Conservation (phyloP, 2,329 filamentous ascomycete genomes). For the Diaporthe vexans region DNA sequence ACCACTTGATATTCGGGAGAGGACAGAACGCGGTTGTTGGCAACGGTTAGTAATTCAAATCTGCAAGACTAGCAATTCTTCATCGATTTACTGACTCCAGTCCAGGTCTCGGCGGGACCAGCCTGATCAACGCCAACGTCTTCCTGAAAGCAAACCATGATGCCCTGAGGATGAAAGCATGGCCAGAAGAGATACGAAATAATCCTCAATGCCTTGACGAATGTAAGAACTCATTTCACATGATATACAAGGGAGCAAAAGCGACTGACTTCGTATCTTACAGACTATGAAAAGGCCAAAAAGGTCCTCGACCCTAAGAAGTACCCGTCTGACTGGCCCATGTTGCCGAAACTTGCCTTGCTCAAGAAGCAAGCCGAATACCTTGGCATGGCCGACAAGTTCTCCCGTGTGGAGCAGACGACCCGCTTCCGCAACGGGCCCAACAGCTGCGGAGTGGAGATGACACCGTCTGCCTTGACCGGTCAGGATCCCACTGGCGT, state of each 20-base stretch:
- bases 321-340: conserved; percentile 71
- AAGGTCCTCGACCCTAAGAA: conserved; percentile 69
- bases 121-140: conserved; percentile 77
- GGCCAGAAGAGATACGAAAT: conserved; percentile 70
- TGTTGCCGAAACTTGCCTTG: conserved; percentile 69
- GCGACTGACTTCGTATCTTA: neutral
- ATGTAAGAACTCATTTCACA: conserved; percentile 57
- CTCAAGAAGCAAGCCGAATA: conserved; percentile 69
- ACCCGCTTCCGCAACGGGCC: conserved; percentile 73
- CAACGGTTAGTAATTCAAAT: conserved; percentile 59
- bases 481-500: conserved; percentile 75
- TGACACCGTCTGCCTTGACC: conserved; percentile 71
- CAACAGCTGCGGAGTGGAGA: conserved; percentile 75
- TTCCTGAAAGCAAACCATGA: conserved; percentile 71
- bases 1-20: conserved; percentile 73
- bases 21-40: conserved; percentile 74
- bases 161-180: conserved; percentile 66
- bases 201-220: conserved; percentile 57
- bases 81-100: neutral
- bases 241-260: neutral
- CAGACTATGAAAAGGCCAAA: conserved; percentile 70
- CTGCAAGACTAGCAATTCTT: neutral
- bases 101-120: conserved; percentile 73
- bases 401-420: conserved; percentile 70
- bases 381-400: conserved; percentile 66